Base-by-base conservation (phyloP, 257 asterid species). In the Primulina huaijiensis region DNA sequence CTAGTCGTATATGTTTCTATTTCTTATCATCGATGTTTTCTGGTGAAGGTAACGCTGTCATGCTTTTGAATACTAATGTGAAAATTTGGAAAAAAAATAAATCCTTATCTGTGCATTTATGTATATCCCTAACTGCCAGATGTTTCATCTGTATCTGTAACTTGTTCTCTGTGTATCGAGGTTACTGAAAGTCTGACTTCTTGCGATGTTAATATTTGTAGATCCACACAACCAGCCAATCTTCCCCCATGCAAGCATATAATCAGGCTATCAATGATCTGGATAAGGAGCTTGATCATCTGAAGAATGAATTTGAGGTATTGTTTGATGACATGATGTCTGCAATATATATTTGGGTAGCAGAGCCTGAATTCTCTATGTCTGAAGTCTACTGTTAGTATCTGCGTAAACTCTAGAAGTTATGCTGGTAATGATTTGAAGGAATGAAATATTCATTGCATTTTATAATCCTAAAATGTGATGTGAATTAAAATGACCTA, bases 161-260 rank as follows among this genome's bases (percentile, higher is more conserved):
- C 10, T 73, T 68, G 62, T 43, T 21, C 33, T 58, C 43, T 29
- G 14, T 10, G 70, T 53, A 8, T 61, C 38, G 21, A 34, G 30
- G 66, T 50, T 53, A 50, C 50, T 37, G 11, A 53, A 61, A 20
- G 7, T 23, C 60, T 52, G 56, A 19, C 63, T 66, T 23, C 25
- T 29, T 35, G 52, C 17, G 19, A 35, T 76, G 71, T 43, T 66
- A 60, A 17, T 67, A 68, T 68, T 64, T 77, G 80, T 87, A 92
- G 98, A 87, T 92, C 81, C 97, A 92, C 70, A 92, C 97, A 4
- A 79, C 95, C 31, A 90, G 97, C 83, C 97, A 92, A 73, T 92
- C 98, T 68, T 92, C 98, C 6, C 98, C 96, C 6, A 92, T 92
- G 98, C 98, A 92, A 83, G 98, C 98, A 2, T 92, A 90, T 78